A percentile compares a stretch with the other conserved stretches of the same genome.
Conservation (phyloP, 208 protist genomes). For the Acanthamoeba culbertsoni region DNA sequence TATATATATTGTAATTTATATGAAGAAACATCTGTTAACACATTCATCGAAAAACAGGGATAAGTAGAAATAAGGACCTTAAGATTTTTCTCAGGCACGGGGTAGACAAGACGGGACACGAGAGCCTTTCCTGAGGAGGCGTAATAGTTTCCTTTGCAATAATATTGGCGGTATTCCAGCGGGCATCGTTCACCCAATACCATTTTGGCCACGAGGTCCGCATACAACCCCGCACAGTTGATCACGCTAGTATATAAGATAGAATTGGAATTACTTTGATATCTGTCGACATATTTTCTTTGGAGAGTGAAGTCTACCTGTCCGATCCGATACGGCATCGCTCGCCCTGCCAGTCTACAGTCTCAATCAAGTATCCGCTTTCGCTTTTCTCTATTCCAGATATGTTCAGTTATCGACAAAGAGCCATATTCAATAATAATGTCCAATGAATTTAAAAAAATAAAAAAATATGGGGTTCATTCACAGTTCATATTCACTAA, state of each 20-base stretch:
- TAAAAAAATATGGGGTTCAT: no score
- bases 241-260: background rate
- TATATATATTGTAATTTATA: background rate
- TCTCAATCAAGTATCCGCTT: background rate
- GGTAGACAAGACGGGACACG: background rate
- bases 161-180: background rate
- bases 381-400: background rate
- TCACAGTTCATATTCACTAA: background rate
- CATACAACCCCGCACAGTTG: background rate
- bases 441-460: no score
- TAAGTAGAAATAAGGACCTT: background rate
- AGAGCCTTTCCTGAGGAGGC: background rate
- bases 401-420: no score
- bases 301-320: background rate
- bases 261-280: background rate
- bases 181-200: background rate
- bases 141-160: conserved; percentile 4
- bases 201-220: background rate
- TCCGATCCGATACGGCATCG: background rate
- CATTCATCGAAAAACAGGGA: background rate
- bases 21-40: background rate
- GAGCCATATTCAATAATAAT: no score
- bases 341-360: background rate
- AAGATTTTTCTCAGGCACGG: background rate
- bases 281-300: background rate